A percentile compares a stretch with the other conserved stretches of the same genome.
Evolutionary conservation across 2,329 filamentous ascomycete species (phyloP).

Genomic region (Ophiostoma ulmi): DNA sequence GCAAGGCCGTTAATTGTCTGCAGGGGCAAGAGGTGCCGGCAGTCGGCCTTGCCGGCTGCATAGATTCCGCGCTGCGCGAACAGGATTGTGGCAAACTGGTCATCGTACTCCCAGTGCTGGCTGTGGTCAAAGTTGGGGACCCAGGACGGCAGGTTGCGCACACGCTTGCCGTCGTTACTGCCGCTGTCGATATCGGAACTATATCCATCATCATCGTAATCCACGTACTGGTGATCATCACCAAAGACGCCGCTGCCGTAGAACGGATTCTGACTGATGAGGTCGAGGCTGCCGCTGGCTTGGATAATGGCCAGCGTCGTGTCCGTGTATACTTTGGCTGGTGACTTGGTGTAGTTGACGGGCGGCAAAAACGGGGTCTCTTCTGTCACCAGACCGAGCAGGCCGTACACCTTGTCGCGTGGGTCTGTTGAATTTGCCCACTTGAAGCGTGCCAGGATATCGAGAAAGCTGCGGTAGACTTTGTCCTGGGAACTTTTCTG

Average conservation of each 20-base stretch:
- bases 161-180: not conserved
- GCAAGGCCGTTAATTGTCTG: not conserved
- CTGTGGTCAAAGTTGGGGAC: slow-evolving; percentile 24
- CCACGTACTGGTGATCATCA: not conserved
- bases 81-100: slow-evolving; percentile 21
- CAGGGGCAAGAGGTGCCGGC: not conserved
- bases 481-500: not conserved
- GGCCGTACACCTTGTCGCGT: slow-evolving; percentile 25
- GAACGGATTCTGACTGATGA: slow-evolving; percentile 23
- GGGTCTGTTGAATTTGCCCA: slow-evolving; percentile 20
- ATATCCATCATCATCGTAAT: not conserved
- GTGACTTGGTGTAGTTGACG: slow-evolving; percentile 20
- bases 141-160: slow-evolving; percentile 21
- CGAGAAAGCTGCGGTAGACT: not conserved
- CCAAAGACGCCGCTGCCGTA: not conserved
- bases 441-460: slow-evolving; percentile 6
- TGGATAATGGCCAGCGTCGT: slow-evolving; percentile 21
- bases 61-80: slow-evolving; percentile 25
- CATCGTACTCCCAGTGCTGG: slow-evolving; percentile 17
- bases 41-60: slow-evolving; percentile 18
- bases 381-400: slow-evolving; percentile 21
- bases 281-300: slow-evolving; percentile 20
- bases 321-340: slow-evolving; percentile 20
- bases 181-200: not conserved
- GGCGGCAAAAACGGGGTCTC: slow-evolving; percentile 14